phyloP scores from a whole-genome alignment of 768 basidiomycete species.

The Pleurotus tuber-regium region DNA sequence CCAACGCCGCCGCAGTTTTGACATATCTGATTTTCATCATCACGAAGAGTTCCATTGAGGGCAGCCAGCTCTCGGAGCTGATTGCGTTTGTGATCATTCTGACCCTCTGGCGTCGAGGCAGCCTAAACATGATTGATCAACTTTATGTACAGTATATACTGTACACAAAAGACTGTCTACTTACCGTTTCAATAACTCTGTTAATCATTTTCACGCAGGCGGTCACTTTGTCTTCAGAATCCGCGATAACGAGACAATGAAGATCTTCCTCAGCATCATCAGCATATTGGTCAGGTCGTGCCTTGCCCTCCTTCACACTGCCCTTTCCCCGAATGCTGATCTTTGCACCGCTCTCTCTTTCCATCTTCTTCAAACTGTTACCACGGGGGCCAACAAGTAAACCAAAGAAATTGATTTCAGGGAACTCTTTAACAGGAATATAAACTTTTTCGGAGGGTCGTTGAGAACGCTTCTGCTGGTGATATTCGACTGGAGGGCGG shows the following conservation, averaged over 20 bases:
- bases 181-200: constrained; percentile 94
- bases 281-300: constrained; percentile 88
- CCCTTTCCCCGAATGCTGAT: constrained; percentile 99
- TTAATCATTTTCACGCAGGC: constrained; percentile 95
- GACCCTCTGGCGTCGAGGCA: constrained; percentile 97
- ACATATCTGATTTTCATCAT: constrained; percentile 99
- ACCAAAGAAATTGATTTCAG: constrained; percentile 99
- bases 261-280: constrained; percentile 99
- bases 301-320: constrained; percentile 98
- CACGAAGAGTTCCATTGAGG: constrained; percentile 96
- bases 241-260: constrained; percentile 94
- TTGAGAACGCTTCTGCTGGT: constrained; percentile 90
- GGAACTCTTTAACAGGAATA: constrained; percentile 99
- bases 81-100: constrained; percentile 99
- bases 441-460: constrained; percentile 98
- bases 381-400: constrained; percentile 97
- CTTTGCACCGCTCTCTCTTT: constrained; percentile 95
- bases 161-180: too few species aligned
- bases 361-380: constrained; percentile 99
- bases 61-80: constrained; percentile 97
- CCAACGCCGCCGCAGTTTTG: constrained; percentile 94
- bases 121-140: constrained; percentile 63
- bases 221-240: constrained; percentile 88
- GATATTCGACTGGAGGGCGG: constrained; percentile 95
- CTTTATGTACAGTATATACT: too few species aligned